These are phyloP conservation scores for Boletus coccyginus DNA, from an alignment of 768 basidiomycete genomes.

Conservation along the genomic window DNA sequence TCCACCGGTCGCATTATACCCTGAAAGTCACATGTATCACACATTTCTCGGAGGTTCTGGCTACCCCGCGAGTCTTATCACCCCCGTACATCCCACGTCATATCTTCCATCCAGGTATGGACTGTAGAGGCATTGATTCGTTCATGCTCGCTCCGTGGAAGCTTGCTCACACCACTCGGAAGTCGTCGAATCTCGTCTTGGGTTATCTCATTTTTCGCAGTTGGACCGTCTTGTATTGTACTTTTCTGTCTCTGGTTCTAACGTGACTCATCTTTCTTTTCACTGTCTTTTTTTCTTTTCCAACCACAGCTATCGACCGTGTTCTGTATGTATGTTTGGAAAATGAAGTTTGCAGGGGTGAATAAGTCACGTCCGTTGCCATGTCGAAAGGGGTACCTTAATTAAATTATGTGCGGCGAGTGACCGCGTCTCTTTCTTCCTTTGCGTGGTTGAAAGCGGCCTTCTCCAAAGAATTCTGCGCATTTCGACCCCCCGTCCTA, in stretches of 20 bases:
- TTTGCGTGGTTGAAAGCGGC: slow-evolving; percentile 10
- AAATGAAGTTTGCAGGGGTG: slow-evolving; percentile 13
- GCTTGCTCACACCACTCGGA: slow-evolving; percentile 25
- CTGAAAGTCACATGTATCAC: slow-evolving; percentile 38
- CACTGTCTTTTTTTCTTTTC: slow-evolving; percentile 11
- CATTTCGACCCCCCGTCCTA: slow-evolving; percentile 9
- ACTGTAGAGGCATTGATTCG: slow-evolving; percentile 26
- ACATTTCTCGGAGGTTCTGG: slow-evolving; percentile 19
- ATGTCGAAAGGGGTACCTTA: slow-evolving; percentile 23
- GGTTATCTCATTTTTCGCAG: slow-evolving; percentile 31
- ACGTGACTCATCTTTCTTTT: slow-evolving; percentile 10
- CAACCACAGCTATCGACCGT: slow-evolving; percentile 26
- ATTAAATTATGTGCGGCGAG: slow-evolving; percentile 11
- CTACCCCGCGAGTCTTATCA: slow-evolving; percentile 22
- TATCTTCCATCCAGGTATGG: slow-evolving; percentile 29
- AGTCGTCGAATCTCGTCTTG: slow-evolving; percentile 33
- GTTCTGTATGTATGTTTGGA: slow-evolving; percentile 34
- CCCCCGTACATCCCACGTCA: slow-evolving; percentile 18
- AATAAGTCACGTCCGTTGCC: slow-evolving; percentile 22
- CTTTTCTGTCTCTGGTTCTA: slow-evolving; percentile 20
- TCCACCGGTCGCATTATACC: slow-evolving; percentile 50
- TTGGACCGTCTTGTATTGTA: slow-evolving; percentile 38
- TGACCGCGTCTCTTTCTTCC: slow-evolving; percentile 7
- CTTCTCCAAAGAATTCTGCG: slow-evolving; percentile 19
- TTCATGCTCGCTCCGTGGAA: slow-evolving; percentile 29